Evolutionary conservation across 148 eudicot species (phyloP).

Genomic region (Rhododendron williamsianum): DNA sequence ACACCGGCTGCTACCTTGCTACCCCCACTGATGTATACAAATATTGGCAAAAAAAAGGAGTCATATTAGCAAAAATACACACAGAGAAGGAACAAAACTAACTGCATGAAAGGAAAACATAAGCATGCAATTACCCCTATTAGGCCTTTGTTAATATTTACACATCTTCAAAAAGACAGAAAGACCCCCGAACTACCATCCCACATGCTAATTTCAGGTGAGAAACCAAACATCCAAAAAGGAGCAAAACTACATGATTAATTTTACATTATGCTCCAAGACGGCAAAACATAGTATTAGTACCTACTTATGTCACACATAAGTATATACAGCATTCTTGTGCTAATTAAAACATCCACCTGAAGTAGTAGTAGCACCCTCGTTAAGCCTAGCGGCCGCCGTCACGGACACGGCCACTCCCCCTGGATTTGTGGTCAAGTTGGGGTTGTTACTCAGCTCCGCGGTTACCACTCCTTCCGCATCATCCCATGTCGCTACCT

Average conservation of each 20-base stretch:
- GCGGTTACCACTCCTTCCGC: slow-evolving; percentile 31
- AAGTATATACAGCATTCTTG: neutral
- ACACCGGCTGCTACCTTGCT: no score
- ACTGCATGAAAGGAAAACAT: no score
- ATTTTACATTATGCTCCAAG: neutral
- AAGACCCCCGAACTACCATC: neutral
- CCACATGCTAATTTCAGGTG: no score
- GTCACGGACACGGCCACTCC: slow-evolving; percentile 47
- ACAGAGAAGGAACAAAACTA: no score
- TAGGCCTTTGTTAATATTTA: no score
- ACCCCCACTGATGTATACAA: no score
- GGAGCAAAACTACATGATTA: neutral
- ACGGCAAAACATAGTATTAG: neutral
- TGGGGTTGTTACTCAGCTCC: slow-evolving; percentile 33
- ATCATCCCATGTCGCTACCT: slow-evolving; percentile 30
- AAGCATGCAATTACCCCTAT: no score
- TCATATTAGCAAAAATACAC: neutral
- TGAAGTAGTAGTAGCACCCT: neutral
- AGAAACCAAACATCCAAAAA: neutral
- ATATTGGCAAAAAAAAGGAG: no score
- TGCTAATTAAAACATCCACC: neutral
- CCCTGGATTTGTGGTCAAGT: slow-evolving; percentile 29
- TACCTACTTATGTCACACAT: neutral
- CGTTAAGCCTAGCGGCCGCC: slow-evolving; percentile 49
- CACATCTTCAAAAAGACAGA: neutral